These are phyloP conservation scores for Russula olivacea DNA, from an alignment of 768 basidiomycete species.

Conservation along the genomic window DNA sequence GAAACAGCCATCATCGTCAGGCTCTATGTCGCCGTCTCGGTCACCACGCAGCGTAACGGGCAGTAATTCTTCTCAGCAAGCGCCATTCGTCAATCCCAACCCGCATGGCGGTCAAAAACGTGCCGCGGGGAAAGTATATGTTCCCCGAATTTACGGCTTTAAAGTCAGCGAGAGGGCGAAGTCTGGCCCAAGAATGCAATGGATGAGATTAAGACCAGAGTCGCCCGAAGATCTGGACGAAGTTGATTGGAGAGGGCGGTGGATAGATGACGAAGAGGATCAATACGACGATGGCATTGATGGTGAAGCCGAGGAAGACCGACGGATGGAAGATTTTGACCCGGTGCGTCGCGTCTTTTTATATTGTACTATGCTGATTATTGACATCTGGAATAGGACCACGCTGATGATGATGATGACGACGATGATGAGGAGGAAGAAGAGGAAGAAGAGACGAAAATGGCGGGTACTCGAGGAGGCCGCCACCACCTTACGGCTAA, in stretches of 20 bases:
- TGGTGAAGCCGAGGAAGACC: conserved; percentile 44
- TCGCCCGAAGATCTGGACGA: conserved; percentile 71
- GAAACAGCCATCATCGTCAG: conserved; percentile 55
- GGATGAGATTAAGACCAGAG: conserved; percentile 86
- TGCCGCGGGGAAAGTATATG: conserved; percentile 80
- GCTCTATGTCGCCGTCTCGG: conserved; percentile 46
- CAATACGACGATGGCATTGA: conserved; percentile 52
- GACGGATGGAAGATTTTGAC: conserved; percentile 85
- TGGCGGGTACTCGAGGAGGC: conserved; percentile 22
- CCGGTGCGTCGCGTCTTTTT: conserved; percentile 44
- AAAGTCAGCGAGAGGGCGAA: conserved; percentile 93
- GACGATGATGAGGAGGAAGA: conserved; percentile 52
- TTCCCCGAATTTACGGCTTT: conserved; percentile 94
- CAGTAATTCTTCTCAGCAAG: conserved; percentile 39
- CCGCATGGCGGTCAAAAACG: conserved; percentile 85
- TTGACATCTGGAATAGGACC: conserved; percentile 30
- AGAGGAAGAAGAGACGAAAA: conserved; percentile 38
- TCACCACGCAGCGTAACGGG: conserved; percentile 49
- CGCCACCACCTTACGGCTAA: conserved; percentile 22
- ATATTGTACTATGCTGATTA: background rate
- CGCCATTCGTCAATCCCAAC: conserved; percentile 81
- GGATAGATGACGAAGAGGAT: conserved; percentile 76
- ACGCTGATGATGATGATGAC: conserved; percentile 42
- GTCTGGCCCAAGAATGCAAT: conserved; percentile 94
- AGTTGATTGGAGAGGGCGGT: conserved; percentile 88